Percentiles rank a stretch among this genome's conserved stretches.
Conservation (phyloP, 2,329 filamentous ascomycete species). For the Exserohilum rostratum region DNA sequence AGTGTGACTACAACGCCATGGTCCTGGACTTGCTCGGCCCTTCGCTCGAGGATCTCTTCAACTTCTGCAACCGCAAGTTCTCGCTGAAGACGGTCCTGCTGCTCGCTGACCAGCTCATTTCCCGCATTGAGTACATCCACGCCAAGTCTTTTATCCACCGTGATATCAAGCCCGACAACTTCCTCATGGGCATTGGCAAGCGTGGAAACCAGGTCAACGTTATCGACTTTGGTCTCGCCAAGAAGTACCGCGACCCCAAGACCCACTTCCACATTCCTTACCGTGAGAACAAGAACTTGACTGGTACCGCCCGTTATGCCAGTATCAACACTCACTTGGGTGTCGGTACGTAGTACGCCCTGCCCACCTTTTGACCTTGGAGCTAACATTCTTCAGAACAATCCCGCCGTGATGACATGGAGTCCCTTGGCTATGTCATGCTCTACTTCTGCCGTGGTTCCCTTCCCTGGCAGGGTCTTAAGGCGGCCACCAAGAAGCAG, state of each 20-base stretch:
- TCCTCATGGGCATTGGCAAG: conserved; percentile 99
- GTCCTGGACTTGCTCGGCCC: conserved; percentile 95
- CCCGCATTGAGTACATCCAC: conserved; percentile 99
- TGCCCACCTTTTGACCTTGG: not conserved
- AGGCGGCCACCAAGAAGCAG: conserved; percentile 99
- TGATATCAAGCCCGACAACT: conserved; percentile 99
- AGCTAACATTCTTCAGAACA: conserved; percentile 67
- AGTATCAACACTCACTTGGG: conserved; percentile 99
- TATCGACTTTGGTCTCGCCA: conserved; percentile 97
- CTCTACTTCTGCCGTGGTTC: conserved; percentile 99
- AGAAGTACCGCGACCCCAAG: conserved; percentile 99
- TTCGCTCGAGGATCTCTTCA: conserved; percentile 97
- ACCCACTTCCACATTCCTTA: conserved; percentile 99
- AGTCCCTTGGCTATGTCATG: conserved; percentile 98
- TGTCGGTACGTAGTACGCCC: conserved; percentile 67
- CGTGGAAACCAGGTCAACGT: conserved; percentile 99
- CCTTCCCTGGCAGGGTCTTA: conserved; percentile 97
- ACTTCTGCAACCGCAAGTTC: conserved; percentile 99
- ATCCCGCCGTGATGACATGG: conserved; percentile 99
- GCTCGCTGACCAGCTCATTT: conserved; percentile 96
- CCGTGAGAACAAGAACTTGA: conserved; percentile 99
- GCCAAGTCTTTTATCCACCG: conserved; percentile 99
- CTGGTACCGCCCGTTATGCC: conserved; percentile 96
- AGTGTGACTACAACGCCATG: conserved; percentile 99
- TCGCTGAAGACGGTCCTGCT: conserved; percentile 97